Evolutionary conservation across 768 basidiomycete species (phyloP).

Genomic region (Mycena olivaceomarginata): DNA sequence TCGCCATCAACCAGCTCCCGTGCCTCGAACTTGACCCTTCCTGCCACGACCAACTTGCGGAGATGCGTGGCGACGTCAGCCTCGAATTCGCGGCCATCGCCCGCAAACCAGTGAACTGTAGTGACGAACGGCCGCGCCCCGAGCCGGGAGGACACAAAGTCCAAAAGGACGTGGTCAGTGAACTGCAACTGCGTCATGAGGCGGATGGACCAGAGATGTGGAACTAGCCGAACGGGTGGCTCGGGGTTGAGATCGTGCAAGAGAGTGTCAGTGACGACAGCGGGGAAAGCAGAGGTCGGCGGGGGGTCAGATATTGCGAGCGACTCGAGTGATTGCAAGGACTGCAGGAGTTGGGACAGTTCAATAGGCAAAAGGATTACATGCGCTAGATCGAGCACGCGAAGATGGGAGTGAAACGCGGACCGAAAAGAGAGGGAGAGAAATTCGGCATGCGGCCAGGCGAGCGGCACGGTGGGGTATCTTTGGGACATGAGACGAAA

Average conservation of each 20-base stretch:
- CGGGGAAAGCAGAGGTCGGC: background rate
- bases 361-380: background rate
- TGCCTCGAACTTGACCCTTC: background rate
- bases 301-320: slow-evolving; percentile 10
- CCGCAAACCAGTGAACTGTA: slow-evolving; percentile 1
- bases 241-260: background rate
- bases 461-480: slow-evolving; percentile 2
- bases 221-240: background rate
- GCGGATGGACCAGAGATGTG: slow-evolving; percentile 3
- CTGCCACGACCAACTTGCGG: background rate
- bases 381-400: slow-evolving; percentile 15
- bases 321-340: slow-evolving; percentile 10
- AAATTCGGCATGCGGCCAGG: slow-evolving; percentile 15
- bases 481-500: slow-evolving; percentile 11
- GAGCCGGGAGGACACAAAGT: slow-evolving; percentile 5
- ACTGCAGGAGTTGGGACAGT: slow-evolving; percentile 4
- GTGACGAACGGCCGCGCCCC: background rate
- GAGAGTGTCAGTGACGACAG: slow-evolving; percentile 15
- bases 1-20: background rate
- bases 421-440: slow-evolving; percentile 12
- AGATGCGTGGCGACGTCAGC: background rate
- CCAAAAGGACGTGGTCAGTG: slow-evolving; percentile 1
- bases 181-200: slow-evolving; percentile 1
- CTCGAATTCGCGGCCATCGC: background rate
- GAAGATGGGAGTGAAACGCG: slow-evolving; percentile 12